Conservation (phyloP, 164 flowering plant species). For the Nelumbo lutea region DNA sequence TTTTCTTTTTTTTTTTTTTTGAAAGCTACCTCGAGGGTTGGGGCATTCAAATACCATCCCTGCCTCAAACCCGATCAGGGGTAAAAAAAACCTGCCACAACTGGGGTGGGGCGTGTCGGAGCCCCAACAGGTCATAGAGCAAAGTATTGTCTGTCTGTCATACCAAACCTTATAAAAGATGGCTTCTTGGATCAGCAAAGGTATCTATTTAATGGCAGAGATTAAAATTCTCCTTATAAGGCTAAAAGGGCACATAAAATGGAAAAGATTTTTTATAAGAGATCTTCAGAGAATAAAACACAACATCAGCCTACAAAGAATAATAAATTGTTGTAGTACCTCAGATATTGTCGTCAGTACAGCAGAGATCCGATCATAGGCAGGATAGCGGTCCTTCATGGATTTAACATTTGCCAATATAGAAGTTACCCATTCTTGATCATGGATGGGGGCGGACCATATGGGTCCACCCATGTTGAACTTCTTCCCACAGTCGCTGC, state of each 20-base stretch:
- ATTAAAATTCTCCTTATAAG: neutral
- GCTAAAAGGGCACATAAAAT: neutral
- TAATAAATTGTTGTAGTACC: constrained; percentile 33
- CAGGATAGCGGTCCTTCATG: constrained; percentile 80
- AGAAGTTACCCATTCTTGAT: constrained; percentile 88
- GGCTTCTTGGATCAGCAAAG: neutral
- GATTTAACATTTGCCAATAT: constrained; percentile 69
- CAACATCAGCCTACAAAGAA: neutral
- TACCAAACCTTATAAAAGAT: neutral
- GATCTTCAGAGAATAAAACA: neutral
- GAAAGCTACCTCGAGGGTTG: no score
- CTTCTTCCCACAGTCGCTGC: constrained; percentile 89
- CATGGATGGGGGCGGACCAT: constrained; percentile 98
- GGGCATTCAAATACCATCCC: no score
- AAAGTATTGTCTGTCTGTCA: neutral
- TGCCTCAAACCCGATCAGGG: no score
- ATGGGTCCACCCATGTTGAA: constrained; percentile 96
- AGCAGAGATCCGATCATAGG: constrained; percentile 83
- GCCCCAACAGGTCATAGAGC: neutral
- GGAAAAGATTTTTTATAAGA: neutral
- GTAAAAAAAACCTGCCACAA: no score
- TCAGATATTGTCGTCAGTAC: constrained; percentile 87
- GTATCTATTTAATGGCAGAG: neutral
- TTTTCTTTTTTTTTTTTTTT: no score
- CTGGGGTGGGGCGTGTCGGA: no score